phyloP scores from a whole-genome alignment of 805 yeast species.

The Sugiyamaella marilandica region DNA sequence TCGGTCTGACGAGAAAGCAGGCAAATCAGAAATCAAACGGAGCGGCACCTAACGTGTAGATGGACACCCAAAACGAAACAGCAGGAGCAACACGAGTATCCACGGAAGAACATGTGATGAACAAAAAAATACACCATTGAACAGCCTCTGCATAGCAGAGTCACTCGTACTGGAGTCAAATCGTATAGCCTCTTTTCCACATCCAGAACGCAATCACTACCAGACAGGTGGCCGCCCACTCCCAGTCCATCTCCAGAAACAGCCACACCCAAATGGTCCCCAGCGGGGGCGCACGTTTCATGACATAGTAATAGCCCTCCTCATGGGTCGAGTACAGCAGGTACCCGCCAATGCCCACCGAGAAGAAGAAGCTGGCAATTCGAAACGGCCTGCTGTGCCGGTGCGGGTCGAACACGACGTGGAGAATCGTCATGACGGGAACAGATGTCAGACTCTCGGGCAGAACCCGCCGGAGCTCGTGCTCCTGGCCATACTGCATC shows the following conservation, averaged over 20 bases:
- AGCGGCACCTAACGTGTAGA: too few species aligned
- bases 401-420: slow-evolving; percentile 28
- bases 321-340: slow-evolving; percentile 31
- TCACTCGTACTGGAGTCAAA: not conserved
- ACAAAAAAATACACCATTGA: too few species aligned
- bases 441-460: slow-evolving; percentile 25
- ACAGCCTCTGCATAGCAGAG: too few species aligned
- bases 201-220: slow-evolving; percentile 26
- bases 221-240: slow-evolving; percentile 28
- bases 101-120: too few species aligned
- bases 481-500: slow-evolving; percentile 30
- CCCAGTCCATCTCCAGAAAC: slow-evolving; percentile 37
- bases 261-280: slow-evolving; percentile 40
- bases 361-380: slow-evolving; percentile 21
- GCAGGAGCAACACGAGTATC: too few species aligned
- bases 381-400: slow-evolving; percentile 19
- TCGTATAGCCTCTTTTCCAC: slow-evolving; percentile 20
- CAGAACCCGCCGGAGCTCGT: slow-evolving; percentile 13
- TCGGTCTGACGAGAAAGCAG: too few species aligned
- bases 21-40: too few species aligned
- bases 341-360: slow-evolving; percentile 32
- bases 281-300: slow-evolving; percentile 38
- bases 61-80: too few species aligned
- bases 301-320: slow-evolving; percentile 36
- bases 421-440: slow-evolving; percentile 31